Evolutionary conservation across 768 basidiomycete genomes (phyloP), one percentile per base, ranked within the genome.

Genomic region (Podaxis mareebaensis): DNA sequence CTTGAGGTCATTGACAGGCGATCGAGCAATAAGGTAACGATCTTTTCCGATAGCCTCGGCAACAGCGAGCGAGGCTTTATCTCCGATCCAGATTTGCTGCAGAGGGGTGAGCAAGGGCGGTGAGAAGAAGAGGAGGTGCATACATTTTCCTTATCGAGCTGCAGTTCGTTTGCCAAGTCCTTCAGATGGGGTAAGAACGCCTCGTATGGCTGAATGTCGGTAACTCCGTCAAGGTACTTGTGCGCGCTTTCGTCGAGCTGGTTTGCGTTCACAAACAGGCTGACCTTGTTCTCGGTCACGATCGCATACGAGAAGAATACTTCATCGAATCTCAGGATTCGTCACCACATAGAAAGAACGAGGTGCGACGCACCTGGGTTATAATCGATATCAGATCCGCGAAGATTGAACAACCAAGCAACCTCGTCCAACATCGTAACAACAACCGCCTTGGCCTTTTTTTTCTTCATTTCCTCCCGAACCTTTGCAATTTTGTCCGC

Each of bases 251-350:
- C 74, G 40, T 79, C 78, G 13, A 89, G 78, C 26, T 81, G 78
- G 24, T 81, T 77, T 13, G 77, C 75, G 57, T 95, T 78, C 60
- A 94, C 77, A 75, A 95, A 99, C 2, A 99, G 77, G 4, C 81
- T 75, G 8, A 86, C 86, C 3, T 79, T 79, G 65, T 81, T 78
- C 42, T 64, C 75, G 10, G 86, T 90, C 40, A 99, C 79, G 36
- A 95, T 82, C 2, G 95, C 92, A 72, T 96, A 97, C 0, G 93
- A 86, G 70, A 97, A 98, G 81, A 97, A 96, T 17, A 97, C 93
- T 90, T 69, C 15, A 44, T 65, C 20, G 68, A 53, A 52, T 7
- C 8, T 10, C 6, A 39, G 42, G 61, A 22, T 65, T 51, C 24
- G n/a, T 12, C 56, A 24, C 42, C n/a, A 22, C 52, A n/a, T 15